Conservation (phyloP, 1,284 basidiomycete species). For the Schizophyllum commune region DNA sequence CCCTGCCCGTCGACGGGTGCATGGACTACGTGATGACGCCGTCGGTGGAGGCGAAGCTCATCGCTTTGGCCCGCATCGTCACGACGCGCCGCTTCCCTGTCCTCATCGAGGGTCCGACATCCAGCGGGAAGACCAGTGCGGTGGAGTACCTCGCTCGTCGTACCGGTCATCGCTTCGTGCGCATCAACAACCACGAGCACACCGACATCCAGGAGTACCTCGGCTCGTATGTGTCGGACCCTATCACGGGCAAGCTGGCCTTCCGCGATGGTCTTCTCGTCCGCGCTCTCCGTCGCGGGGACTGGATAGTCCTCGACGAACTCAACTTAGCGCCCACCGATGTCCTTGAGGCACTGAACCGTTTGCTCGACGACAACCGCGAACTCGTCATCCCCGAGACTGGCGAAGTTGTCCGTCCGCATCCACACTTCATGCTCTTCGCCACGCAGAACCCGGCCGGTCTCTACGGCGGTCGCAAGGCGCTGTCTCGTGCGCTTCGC, state of each 20-base stretch:
- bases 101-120: constrained; percentile 97
- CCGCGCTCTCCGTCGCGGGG: constrained; percentile 84
- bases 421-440: constrained; percentile 96
- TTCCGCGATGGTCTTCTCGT: constrained; percentile 95
- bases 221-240: constrained; percentile 94
- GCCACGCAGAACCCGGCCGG: constrained; percentile 98
- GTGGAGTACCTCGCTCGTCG: constrained; percentile 92
- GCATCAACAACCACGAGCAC: constrained; percentile 99
- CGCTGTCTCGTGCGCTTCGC: constrained; percentile 92
- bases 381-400: constrained; percentile 97
- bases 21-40: constrained; percentile 93
- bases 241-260: constrained; percentile 84
- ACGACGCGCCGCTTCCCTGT: constrained; percentile 89
- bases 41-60: constrained; percentile 92
- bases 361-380: constrained; percentile 95
- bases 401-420: constrained; percentile 89
- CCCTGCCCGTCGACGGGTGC: constrained; percentile 50
- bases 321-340: constrained; percentile 97
- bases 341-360: constrained; percentile 95
- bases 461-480: constrained; percentile 94
- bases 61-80: constrained; percentile 89
- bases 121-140: constrained; percentile 95
- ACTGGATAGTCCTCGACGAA: constrained; percentile 99
- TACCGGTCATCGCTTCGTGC: constrained; percentile 93
- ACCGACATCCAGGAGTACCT: constrained; percentile 99